phyloP scores from a whole-genome alignment of 768 basidiomycete species.

The Stropharia rugosoannulata region DNA sequence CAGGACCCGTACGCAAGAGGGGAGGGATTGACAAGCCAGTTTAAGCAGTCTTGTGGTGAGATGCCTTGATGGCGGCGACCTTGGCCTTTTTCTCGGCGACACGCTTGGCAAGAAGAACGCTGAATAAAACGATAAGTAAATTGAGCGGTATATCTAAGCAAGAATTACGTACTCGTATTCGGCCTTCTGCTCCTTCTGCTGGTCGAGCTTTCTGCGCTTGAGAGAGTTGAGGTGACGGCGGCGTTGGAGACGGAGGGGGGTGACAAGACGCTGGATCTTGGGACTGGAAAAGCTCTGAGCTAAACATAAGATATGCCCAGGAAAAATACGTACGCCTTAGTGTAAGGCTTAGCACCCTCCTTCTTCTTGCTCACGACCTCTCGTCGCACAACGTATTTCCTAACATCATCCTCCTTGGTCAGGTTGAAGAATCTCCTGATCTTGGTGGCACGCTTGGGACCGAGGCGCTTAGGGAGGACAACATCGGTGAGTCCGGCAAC shows the following conservation, averaged over 20 bases:
- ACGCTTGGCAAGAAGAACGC: constrained; percentile 81
- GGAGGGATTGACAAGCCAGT: constrained; percentile 1
- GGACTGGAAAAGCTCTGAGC: constrained; percentile 49
- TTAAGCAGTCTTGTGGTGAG: constrained; percentile 48
- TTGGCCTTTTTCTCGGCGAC: constrained; percentile 92
- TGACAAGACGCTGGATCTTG: constrained; percentile 97
- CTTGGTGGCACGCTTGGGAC: constrained; percentile 97
- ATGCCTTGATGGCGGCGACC: constrained; percentile 83
- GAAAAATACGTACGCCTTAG: constrained; percentile 78
- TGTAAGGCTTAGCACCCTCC: constrained; percentile 87
- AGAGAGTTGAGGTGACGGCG: constrained; percentile 89
- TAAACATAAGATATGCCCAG: not conserved
- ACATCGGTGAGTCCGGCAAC: constrained; percentile 91
- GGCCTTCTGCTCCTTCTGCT: constrained; percentile 92
- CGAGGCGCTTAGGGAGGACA: constrained; percentile 92
- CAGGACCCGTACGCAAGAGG: constrained; percentile 5
- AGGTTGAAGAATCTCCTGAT: constrained; percentile 98
- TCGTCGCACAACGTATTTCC: constrained; percentile 93
- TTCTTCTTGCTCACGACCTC: constrained; percentile 92
- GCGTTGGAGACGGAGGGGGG: constrained; percentile 93
- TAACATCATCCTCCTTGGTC: constrained; percentile 96
- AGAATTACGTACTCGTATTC: constrained; percentile 79
- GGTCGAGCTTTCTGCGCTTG: constrained; percentile 84
- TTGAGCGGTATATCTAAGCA: constrained; percentile 2
- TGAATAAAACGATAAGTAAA: constrained; percentile 20